A percentile compares a stretch with the other conserved stretches of the same genome.
Evolutionary conservation across 2,329 filamentous ascomycete species (phyloP).

Genomic region (Fusarium euwallaceae): DNA sequence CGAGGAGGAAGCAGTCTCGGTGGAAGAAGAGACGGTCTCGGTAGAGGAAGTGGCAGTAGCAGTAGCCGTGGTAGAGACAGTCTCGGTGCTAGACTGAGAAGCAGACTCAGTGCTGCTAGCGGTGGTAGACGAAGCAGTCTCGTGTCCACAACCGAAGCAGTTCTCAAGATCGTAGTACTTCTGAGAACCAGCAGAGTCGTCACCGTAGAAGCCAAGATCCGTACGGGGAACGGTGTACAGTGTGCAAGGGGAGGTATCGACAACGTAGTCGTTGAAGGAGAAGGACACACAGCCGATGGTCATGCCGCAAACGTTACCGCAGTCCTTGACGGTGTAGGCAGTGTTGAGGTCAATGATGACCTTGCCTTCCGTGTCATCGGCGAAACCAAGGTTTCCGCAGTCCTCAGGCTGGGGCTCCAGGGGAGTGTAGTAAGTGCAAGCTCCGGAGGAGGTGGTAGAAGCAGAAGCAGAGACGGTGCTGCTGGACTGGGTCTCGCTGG

Average conservation of each 20-base stretch:
- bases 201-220: background rate
- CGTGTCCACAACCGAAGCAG: constrained; percentile 29
- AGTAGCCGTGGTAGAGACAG: background rate
- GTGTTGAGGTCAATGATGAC: background rate
- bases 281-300: constrained; percentile 37
- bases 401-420: background rate
- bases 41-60: background rate
- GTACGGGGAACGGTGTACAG: constrained; percentile 12
- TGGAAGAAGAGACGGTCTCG: background rate
- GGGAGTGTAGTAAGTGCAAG: constrained; percentile 23
- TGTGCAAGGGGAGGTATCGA: background rate
- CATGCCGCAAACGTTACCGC: constrained; percentile 30
- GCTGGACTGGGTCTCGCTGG: constrained; percentile 17
- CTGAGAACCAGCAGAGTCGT: background rate
- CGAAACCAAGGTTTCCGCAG: constrained; percentile 20
- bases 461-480: constrained; percentile 4
- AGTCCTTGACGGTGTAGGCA: constrained; percentile 8
- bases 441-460: constrained; percentile 23
- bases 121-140: background rate
- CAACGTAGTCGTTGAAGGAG: constrained; percentile 9
- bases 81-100: background rate
- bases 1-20: background rate
- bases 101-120: background rate
- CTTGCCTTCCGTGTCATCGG: constrained; percentile 13
- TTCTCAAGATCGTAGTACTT: constrained; percentile 32